These are phyloP conservation scores for Artemisia argyi DNA, from an alignment of 129 eudicot species.

Conservation along the genomic window DNA sequence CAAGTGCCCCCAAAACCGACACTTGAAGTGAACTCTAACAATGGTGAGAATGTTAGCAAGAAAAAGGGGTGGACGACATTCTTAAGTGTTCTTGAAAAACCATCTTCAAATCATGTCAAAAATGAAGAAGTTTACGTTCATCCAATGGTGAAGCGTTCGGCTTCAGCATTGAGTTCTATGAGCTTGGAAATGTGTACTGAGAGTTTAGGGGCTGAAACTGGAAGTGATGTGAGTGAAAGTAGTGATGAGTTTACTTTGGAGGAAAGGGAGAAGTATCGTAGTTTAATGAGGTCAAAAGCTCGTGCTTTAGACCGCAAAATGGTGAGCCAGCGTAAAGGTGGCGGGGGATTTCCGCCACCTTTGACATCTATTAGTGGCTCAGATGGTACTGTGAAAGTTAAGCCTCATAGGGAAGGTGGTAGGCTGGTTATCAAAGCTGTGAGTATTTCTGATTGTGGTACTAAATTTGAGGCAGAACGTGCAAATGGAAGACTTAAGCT, in stretches of 20 bases:
- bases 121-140: constrained; percentile 56
- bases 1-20: constrained; percentile 27
- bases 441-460: constrained; percentile 35
- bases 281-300: constrained; percentile 24
- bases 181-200: constrained; percentile 99
- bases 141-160: constrained; percentile 60
- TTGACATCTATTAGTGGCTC: constrained; percentile 65
- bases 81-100: constrained; percentile 43
- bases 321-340: constrained; percentile 4
- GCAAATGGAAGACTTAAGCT: constrained; percentile 67
- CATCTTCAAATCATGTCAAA: constrained; percentile 17
- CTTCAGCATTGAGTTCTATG: constrained; percentile 57
- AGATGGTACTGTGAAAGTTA: constrained; percentile 49
- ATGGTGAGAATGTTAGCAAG: constrained; percentile 22
- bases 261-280: constrained; percentile 33
- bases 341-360: constrained; percentile 69
- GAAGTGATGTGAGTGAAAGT: constrained; percentile 46
- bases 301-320: constrained; percentile 30
- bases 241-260: constrained; percentile 41
- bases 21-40: constrained; percentile 13
- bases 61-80: constrained; percentile 45
- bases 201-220: constrained; percentile 80
- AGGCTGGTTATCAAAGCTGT: constrained; percentile 69
- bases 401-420: constrained; percentile 72
- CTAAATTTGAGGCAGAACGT: constrained; percentile 62